Conservation (phyloP, 2,329 filamentous ascomycete genomes). For the Furcasterigmium furcatum region DNA sequence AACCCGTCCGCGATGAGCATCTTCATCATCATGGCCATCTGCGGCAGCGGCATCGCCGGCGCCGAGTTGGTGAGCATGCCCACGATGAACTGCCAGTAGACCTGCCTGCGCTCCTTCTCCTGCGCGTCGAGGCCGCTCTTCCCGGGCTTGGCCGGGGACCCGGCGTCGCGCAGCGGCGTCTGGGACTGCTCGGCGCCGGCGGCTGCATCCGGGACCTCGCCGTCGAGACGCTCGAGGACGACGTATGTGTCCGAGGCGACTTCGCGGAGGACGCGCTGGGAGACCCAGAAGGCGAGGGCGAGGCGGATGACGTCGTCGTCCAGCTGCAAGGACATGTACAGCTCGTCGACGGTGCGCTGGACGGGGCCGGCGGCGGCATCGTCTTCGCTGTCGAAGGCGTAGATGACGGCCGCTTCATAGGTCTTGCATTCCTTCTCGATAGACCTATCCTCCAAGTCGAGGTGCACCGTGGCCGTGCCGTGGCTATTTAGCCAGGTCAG, state of each 20-base stretch:
- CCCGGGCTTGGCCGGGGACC: constrained; percentile 36
- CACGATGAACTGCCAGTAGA: constrained; percentile 90
- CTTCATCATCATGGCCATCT: constrained; percentile 93
- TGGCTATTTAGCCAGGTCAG: constrained; percentile 84
- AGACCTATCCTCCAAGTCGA: constrained; percentile 79
- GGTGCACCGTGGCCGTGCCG: constrained; percentile 74
- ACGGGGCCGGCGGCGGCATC: constrained; percentile 26
- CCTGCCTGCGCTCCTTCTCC: constrained; percentile 53
- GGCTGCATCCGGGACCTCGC: constrained; percentile 21
- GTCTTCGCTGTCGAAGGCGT: constrained; percentile 66
- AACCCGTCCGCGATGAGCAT: constrained; percentile 88
- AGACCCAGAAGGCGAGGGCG: constrained; percentile 68
- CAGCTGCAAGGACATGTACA: constrained; percentile 62
- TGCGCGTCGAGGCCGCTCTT: constrained; percentile 56
- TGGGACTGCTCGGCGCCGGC: constrained; percentile 21
- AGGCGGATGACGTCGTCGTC: constrained; percentile 68
- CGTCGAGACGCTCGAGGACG: constrained; percentile 61
- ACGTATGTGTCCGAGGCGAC: constrained; percentile 52
- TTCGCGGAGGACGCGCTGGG: constrained; percentile 62
- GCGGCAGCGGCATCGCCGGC: constrained; percentile 70
- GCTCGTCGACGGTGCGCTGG: constrained; percentile 46
- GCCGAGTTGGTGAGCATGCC: constrained; percentile 94
- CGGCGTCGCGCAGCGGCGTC: constrained; percentile 14
- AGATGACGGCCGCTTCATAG: constrained; percentile 85
- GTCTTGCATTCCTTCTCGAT: constrained; percentile 71